Base-by-base conservation (phyloP, 352 stramenopile genomes). In the Globisporangium okanoganense region DNA sequence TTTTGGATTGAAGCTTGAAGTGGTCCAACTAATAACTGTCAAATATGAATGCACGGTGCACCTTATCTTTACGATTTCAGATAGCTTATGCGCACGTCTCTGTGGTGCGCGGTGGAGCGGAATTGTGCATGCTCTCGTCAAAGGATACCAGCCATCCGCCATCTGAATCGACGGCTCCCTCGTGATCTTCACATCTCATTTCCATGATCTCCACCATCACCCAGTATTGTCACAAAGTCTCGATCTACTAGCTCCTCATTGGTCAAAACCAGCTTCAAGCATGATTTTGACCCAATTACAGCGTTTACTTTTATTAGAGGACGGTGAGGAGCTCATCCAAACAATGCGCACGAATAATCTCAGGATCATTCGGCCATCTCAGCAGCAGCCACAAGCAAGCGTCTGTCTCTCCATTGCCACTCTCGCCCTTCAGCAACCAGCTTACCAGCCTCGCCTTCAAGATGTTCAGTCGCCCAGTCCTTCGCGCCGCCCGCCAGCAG, bases 381-480 rank as follows among this genome's bases (percentile, higher is more conserved):
- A 2, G 10, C 44, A 60, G 33, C 41, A 51, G 25, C 16, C 12
- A 3, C 38, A 27, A 35, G 44, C 43, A 6, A 36, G 25, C 47
- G 16, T 3, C 22, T 16, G 13, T 22, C 20, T 22, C 36, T 12
- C 20, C 52, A 58, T 59, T 59, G 53, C 38, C 53, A 14, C 53
- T 59, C 53, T 50, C 53, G 4, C 38, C 22, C 14, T 36, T 29
- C 29, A 31, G 22, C 52, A n/a, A 47, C 13, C 40, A 29, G 40
- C 22, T 16, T 12, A 41, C 49, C 13, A 27, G 2, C 50, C 22
- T 25, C 31, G 10, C 29, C 50, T 18, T 14, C 20, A 33, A 14
- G 5, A 60, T 65, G 49, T n/a, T 60, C 38, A 65, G 29, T n/a
- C 59, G 40, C 50, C 49, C 49, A 36, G 40, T 60, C 40, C 14